A percentile compares a stretch with the other conserved stretches of the same genome.
These are phyloP conservation scores for Abrus precatorius DNA, from an alignment of 306 rosid genomes.

Conservation along the genomic window DNA sequence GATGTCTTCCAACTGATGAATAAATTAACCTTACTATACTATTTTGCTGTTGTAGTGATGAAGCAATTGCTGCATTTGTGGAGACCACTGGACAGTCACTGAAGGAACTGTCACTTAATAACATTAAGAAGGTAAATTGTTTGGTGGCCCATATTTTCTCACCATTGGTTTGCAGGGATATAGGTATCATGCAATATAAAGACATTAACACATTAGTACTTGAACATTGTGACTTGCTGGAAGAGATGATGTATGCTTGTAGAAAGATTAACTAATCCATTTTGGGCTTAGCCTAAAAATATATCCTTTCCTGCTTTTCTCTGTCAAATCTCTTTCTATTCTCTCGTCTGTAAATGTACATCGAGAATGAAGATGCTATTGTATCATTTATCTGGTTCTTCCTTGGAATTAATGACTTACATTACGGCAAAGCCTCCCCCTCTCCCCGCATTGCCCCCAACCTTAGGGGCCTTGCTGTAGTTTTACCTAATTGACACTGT, in stretches of 20 bases:
- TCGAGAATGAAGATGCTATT: background rate
- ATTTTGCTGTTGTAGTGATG: conserved; percentile 69
- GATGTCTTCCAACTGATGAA: conserved; percentile 16
- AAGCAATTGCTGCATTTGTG: conserved; percentile 84
- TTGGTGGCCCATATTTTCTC: conserved; percentile 26
- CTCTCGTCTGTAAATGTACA: background rate
- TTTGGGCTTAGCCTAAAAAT: conserved; percentile 12
- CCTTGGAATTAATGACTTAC: background rate
- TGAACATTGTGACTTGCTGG: conserved; percentile 36
- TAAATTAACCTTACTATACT: conserved; percentile 6
- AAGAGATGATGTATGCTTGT: conserved; percentile 33
- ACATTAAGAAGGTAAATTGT: conserved; percentile 66
- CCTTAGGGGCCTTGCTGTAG: background rate
- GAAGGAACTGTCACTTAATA: conserved; percentile 78
- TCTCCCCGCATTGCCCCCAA: background rate
- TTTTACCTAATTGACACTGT: conserved; percentile 29
- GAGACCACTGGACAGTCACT: conserved; percentile 73
- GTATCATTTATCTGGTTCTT: background rate
- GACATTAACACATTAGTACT: conserved; percentile 2
- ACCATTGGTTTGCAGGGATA: conserved; percentile 12
- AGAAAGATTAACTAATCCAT: background rate
- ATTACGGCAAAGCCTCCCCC: no score
- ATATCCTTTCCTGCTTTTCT: background rate
- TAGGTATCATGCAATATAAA: background rate
- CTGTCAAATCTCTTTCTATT: conserved; percentile 1